Evolutionary conservation across 148 eudicot genomes (phyloP).

Genomic region (Limonium bicolor): DNA sequence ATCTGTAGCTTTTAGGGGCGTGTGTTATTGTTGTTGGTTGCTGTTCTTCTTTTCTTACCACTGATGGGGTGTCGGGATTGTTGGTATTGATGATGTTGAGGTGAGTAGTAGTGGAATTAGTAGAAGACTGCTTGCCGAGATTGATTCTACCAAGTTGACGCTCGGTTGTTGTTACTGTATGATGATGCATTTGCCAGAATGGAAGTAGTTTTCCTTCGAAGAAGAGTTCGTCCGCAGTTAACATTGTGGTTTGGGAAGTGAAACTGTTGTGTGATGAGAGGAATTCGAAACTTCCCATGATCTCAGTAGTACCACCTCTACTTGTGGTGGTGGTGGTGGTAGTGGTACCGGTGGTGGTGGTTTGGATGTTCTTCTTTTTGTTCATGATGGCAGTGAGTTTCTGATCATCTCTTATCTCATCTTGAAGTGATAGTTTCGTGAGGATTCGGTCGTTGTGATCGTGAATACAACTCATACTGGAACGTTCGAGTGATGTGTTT

Average conservation of each 20-base stretch:
- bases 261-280: constrained; percentile 33
- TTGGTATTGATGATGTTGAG: neutral
- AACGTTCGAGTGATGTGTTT: constrained; percentile 16
- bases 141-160: constrained; percentile 31
- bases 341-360: neutral
- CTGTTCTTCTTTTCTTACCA: too few species aligned
- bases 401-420: too few species aligned
- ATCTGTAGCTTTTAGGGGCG: too few species aligned
- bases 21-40: too few species aligned
- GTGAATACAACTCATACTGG: too few species aligned
- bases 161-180: constrained; percentile 11
- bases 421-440: too few species aligned
- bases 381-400: too few species aligned
- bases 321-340: neutral
- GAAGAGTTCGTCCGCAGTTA: constrained; percentile 68
- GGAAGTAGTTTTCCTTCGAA: constrained; percentile 74
- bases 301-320: too few species aligned
- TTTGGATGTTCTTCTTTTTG: constrained; percentile 7
- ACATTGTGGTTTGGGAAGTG: constrained; percentile 26
- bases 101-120: too few species aligned
- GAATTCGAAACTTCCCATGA: constrained; percentile 20
- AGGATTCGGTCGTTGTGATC: too few species aligned
- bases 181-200: constrained; percentile 36
- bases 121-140: too few species aligned
- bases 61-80: neutral